Conservation (phyloP, 169 alveolate species). For the Cryptosporidium ubiquitum region DNA sequence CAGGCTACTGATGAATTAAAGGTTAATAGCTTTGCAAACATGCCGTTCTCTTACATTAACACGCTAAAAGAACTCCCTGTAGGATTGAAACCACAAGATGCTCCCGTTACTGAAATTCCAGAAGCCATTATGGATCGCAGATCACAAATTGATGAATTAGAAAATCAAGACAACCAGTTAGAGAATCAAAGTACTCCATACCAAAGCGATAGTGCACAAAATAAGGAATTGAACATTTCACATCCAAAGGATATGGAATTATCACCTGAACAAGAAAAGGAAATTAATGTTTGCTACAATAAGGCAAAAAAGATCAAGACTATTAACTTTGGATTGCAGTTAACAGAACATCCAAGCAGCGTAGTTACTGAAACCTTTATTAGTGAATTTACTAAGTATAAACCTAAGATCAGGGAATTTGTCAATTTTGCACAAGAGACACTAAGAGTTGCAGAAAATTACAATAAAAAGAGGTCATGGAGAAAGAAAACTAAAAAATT, state of each 20-base stretch:
- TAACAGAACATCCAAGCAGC: conserved; percentile 10
- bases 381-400: conserved; percentile 10
- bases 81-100: conserved; percentile 9
- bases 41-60: conserved; percentile 58
- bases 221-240: conserved; percentile 14
- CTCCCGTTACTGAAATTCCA: not conserved
- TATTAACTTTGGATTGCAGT: conserved; percentile 43
- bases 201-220: not conserved
- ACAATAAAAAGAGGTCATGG: conserved; percentile 56
- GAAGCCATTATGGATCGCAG: conserved; percentile 12
- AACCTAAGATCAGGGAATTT: conserved; percentile 24
- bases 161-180: not conserved
- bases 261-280: conserved; percentile 56
- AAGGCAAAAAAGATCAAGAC: conserved; percentile 52
- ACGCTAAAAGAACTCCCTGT: conserved; percentile 7
- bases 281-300: conserved; percentile 11
- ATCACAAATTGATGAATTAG: not conserved
- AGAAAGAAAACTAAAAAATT: conserved; percentile 42
- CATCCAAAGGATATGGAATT: conserved; percentile 31
- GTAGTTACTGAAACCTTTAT: conserved; percentile 18
- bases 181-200: not conserved
- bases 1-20: not conserved
- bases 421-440: conserved; percentile 41
- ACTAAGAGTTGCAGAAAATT: conserved; percentile 46
- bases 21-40: not conserved